phyloP scores from a whole-genome alignment of 441 rosid species.

The Erodium texanum region DNA sequence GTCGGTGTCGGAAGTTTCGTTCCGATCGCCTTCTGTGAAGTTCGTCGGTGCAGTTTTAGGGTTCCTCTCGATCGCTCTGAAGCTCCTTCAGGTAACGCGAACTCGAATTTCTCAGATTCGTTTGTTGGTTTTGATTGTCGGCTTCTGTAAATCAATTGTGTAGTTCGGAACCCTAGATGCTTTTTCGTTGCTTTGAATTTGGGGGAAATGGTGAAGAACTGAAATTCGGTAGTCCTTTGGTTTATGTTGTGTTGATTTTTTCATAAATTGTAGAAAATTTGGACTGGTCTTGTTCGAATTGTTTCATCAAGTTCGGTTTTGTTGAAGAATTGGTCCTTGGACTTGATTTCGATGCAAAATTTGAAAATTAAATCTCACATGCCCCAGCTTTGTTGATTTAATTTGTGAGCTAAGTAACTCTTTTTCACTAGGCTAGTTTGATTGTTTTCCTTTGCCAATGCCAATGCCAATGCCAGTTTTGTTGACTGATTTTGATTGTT shows the following conservation, averaged over 20 bases:
- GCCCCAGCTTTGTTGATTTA: background rate
- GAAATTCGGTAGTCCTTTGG: conserved; percentile 2
- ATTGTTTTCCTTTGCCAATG: background rate
- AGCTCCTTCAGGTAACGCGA: background rate
- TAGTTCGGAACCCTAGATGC: conserved; percentile 43
- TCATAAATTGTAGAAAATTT: background rate
- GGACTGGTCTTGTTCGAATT: background rate
- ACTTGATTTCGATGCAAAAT: conserved; percentile 8
- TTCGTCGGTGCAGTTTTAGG: background rate
- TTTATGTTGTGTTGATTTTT: conserved; percentile 12
- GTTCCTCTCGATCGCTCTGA: conserved; percentile 5
- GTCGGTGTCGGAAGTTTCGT: conserved; percentile 8
- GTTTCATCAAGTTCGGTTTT: background rate
- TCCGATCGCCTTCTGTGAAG: conserved; percentile 2
- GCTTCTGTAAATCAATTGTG: conserved; percentile 14
- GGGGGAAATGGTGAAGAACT: conserved; percentile 11
- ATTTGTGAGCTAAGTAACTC: background rate
- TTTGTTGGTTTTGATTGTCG: conserved; percentile 4
- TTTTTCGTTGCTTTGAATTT: conserved; percentile 20
- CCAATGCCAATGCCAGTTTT: background rate
- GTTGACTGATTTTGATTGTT: conserved; percentile 14
- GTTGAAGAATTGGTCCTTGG: background rate
- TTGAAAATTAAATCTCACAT: conserved; percentile 1
- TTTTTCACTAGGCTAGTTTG: conserved; percentile 15
- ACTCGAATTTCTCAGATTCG: conserved; percentile 17